Base-by-base conservation (phyloP, 2,329 filamentous ascomycete species). In the Colletotrichum sp. region DNA sequence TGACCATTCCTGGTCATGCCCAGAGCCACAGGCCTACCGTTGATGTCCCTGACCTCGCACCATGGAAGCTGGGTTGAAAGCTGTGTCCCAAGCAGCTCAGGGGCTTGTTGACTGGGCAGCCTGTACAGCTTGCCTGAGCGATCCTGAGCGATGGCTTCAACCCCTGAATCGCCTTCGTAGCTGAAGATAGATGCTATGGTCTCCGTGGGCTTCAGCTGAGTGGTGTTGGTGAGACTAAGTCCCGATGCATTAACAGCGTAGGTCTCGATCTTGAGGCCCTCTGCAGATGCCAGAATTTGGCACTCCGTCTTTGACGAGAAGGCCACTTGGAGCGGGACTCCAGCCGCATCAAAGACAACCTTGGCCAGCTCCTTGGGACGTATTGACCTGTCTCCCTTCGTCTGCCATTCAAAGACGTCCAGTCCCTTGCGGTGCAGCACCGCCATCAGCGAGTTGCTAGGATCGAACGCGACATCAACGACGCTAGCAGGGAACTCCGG, bases 1-100 rank as follows among this genome's bases (percentile, higher is more conserved):
- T 93, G 90, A 0, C 97, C 97, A 71, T 92, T 94, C 64, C 91
- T 90, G 5, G 95, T 94, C 78, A 98, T 86, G 3, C 95, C 94
- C 80, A 92, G 86, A 4, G 86, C 88, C 5, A 90, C 83, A n/a
- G 48, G 68, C 36, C 30, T 55, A 15, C 60, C 75, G 9, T 71
- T 71, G 26, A 78, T 59, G 5, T 68, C 52, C 8, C 55, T 66
- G 13, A 77, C 55, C 79, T 90, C 88, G 44, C 86, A 88, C 88
- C 89, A 91, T 0, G 90, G 90, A 8, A 92, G 84, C 59, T 89
- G 86, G 6, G 81, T 80, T 5, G 81, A 80, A 6, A 78, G 66
- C 59, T 71, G 75, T 2, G 57, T 67, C 4, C 26, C 75, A 16
- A 77, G 28, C 30, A 77, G 26, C 62, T 62, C 70, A 16, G 68